Conservation (phyloP, 2,329 filamentous ascomycete genomes). For the Epichloe coenophiala region DNA sequence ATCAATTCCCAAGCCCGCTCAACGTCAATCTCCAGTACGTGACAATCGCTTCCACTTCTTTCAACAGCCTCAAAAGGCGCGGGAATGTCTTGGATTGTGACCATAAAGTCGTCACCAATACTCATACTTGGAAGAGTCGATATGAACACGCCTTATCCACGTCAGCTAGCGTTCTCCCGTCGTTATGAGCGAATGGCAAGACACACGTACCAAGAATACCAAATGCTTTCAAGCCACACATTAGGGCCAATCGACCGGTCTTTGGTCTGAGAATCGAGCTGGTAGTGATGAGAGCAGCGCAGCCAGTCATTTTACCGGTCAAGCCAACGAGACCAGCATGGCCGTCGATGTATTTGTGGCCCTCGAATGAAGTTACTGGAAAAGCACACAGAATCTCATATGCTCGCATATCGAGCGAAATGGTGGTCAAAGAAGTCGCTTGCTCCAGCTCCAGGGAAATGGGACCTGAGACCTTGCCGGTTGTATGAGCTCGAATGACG, state of each 20-base stretch:
- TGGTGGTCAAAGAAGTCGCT: conserved; percentile 38
- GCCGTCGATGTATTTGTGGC: conserved; percentile 22
- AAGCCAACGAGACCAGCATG: conserved; percentile 62
- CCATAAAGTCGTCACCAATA: conserved; percentile 54
- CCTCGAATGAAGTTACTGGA: conserved; percentile 45
- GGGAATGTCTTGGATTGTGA: conserved; percentile 57
- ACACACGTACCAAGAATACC: conserved; percentile 51
- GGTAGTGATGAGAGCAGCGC: conserved; percentile 57
- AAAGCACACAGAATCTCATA: conserved; percentile 76
- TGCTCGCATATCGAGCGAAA: conserved; percentile 49
- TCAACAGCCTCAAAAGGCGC: conserved; percentile 55
- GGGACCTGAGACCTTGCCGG: conserved; percentile 45
- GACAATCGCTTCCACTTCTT: conserved; percentile 34
- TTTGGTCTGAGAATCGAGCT: conserved; percentile 40
- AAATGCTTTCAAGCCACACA: conserved; percentile 64
- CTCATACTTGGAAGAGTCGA: conserved; percentile 49
- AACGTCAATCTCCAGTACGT: conserved; percentile 66
- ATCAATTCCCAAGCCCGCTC: conserved; percentile 65
- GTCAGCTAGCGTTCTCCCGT: background rate
- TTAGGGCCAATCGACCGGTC: conserved; percentile 50
- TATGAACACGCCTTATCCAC: conserved; percentile 52
- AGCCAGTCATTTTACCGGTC: conserved; percentile 78
- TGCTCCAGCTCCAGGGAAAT: conserved; percentile 28
- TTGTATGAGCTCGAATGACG: conserved; percentile 58
- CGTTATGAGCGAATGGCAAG: background rate